These are phyloP conservation scores for Stachybotrys elegans DNA, from an alignment of 2,329 filamentous ascomycete species.

Conservation along the genomic window DNA sequence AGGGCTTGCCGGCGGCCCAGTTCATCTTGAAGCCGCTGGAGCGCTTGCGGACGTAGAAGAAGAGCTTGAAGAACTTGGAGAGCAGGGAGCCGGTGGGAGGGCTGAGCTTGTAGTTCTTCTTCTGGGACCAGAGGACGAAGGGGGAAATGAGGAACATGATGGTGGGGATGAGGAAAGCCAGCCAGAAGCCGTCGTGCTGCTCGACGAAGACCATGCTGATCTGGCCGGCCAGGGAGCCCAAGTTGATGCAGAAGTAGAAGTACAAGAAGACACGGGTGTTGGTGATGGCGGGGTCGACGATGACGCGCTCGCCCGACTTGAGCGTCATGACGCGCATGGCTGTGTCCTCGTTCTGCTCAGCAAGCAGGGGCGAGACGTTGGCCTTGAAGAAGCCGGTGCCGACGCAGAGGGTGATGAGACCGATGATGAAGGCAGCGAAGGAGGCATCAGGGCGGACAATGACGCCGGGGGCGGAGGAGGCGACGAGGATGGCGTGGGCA, in stretches of 20 bases:
- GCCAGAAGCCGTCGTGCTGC: conserved; percentile 72
- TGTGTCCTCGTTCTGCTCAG: conserved; percentile 61
- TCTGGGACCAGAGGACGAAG: conserved; percentile 54
- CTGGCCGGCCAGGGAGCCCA: conserved; percentile 57
- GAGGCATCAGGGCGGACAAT: conserved; percentile 53
- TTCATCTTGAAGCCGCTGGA: conserved; percentile 60
- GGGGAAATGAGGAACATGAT: conserved; percentile 59
- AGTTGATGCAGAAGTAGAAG: conserved; percentile 55
- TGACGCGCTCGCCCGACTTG: conserved; percentile 61
- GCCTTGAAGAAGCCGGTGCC: conserved; percentile 79
- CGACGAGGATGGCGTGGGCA: conserved; percentile 62
- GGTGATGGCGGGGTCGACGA: conserved; percentile 65
- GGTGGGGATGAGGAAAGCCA: conserved; percentile 64
- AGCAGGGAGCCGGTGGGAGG: conserved; percentile 70
- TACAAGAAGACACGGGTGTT: conserved; percentile 65
- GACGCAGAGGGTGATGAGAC: conserved; percentile 47
- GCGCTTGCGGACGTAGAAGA: conserved; percentile 56
- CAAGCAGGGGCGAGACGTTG: conserved; percentile 68
- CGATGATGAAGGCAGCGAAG: conserved; percentile 65
- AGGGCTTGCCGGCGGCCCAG: conserved; percentile 68
- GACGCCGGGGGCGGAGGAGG: conserved; percentile 58
- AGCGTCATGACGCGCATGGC: conserved; percentile 52
- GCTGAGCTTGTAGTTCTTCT: conserved; percentile 54
- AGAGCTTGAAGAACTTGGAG: conserved; percentile 59
- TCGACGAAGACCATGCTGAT: conserved; percentile 66